Evolutionary conservation across 257 asterid genomes (phyloP).

Genomic region (Echites panduratus): DNA sequence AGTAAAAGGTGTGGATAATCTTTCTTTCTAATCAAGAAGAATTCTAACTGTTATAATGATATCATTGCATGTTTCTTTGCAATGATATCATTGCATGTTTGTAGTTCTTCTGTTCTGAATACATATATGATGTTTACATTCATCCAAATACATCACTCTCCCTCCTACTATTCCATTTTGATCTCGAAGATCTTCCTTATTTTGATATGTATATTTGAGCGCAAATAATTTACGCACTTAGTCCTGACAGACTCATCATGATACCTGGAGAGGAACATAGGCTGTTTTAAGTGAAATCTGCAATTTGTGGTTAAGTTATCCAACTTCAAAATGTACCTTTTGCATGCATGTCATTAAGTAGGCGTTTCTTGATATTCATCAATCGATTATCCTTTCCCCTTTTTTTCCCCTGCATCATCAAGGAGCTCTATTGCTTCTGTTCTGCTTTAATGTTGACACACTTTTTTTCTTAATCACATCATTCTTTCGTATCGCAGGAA

Average conservation of each 20-base stretch:
- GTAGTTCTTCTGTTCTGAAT: neutral
- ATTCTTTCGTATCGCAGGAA: conserved; percentile 39
- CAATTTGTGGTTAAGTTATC: neutral
- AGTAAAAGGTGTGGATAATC: conserved; percentile 38
- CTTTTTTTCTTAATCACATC: neutral
- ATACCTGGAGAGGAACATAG: neutral
- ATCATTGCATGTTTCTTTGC: neutral
- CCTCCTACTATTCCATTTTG: no score
- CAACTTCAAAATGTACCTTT: neutral
- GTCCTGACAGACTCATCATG: neutral
- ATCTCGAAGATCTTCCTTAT: no score
- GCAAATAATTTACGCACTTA: neutral
- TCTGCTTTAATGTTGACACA: neutral
- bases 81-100: no score
- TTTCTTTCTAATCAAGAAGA: neutral
- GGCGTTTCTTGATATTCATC: neutral
- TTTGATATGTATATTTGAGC: neutral
- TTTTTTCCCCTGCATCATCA: neutral
- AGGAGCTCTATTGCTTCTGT: neutral
- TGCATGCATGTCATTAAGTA: neutral
- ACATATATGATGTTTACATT: no score
- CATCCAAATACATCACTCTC: neutral
- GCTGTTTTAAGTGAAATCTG: neutral
- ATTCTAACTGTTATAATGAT: neutral
- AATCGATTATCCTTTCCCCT: neutral